Base-by-base conservation (phyloP, 1,139 yeast genomes). In the Scheffersomyces parashehatae region DNA sequence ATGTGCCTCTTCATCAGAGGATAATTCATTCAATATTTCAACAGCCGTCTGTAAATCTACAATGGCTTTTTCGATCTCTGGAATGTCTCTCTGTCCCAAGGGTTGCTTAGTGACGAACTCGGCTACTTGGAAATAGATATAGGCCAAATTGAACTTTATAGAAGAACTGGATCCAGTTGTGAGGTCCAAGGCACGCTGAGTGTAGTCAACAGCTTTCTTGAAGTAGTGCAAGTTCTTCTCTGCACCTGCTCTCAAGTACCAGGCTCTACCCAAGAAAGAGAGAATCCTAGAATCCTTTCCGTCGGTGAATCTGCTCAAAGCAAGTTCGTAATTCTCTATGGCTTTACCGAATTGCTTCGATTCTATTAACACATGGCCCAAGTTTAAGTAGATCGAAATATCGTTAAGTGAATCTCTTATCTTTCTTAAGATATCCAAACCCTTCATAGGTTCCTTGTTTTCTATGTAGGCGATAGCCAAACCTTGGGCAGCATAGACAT, bases 401-500 rank as follows among this genome's bases (percentile, higher is more conserved):
- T 88, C 96, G 58, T 84, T 83, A 54, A 93, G 75, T 8, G 98
- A 85, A 57, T 93, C 99, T 60, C 97, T 81, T 42, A 91, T 83
- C 55, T 91, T 90, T 64, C 95, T 81, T 59, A 95, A 83, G 42
- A 90, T 84, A 53, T 89, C 96, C 57, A 90, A 75, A 0, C 98
- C 97, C 51, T 84, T 77, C 35, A 80, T 83, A 16, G 82, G 68
- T 47, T 88, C 85, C 56, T 87, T 88, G 58, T 86, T 86, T 56
- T 91, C 98, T 16, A 96, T 95, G 64, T 89, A 87, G 9, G 91
- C 82, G 43, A 93, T 90, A 1, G 98, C 99, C 50, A 95, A 77
- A 41, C 99, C 99, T 65, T 93, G 99, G 0, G 99, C 99, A 2
- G 98, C 99, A 68, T 85, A 93, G 1, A 93, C 95, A 62, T 93